Evolutionary conservation across 352 stramenopile genomes (phyloP).

Genomic region (Albugo candida): DNA sequence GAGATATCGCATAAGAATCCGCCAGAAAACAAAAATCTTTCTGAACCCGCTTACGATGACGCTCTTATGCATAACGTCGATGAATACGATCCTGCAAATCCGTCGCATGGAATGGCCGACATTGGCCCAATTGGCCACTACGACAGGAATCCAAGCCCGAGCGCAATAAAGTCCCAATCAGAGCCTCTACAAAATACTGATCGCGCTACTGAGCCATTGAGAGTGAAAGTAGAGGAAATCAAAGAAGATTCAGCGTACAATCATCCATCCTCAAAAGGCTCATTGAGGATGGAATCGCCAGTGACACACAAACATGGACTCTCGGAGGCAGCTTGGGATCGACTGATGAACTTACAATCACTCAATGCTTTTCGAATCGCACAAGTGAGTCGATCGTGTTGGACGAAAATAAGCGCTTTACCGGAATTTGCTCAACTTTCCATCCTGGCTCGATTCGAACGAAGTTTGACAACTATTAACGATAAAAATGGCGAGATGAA

Average conservation of each 20-base stretch:
- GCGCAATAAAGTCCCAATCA: too few relatives aligned
- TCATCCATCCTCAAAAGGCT: too few relatives aligned
- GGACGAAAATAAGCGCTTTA: conserved; percentile 37
- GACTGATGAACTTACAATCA: conserved; percentile 53
- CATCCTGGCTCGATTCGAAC: conserved; percentile 47
- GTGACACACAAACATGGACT: conserved; percentile 29
- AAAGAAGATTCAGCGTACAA: too few relatives aligned
- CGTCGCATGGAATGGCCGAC: background rate
- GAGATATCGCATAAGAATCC: background rate
- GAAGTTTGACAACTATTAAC: conserved; percentile 31
- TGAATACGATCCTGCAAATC: conserved; percentile 16
- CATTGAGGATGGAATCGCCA: too few relatives aligned
- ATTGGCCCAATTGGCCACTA: too few relatives aligned
- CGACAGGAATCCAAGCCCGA: too few relatives aligned
- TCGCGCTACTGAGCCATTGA: too few relatives aligned
- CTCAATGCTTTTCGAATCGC: conserved; percentile 34
- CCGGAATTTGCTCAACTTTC: conserved; percentile 58
- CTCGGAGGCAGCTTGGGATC: conserved; percentile 40
- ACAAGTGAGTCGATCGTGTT: conserved; percentile 50
- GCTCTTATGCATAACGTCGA: conserved; percentile 8
- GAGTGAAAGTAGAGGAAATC: too few relatives aligned
- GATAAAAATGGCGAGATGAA: conserved; percentile 68
- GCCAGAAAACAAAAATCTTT: too few relatives aligned
- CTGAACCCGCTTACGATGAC: background rate
- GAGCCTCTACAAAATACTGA: too few relatives aligned